A percentile compares a stretch with the other conserved stretches of the same genome.
Evolutionary conservation across 176 grass and related monocot species (phyloP).

Genomic region (Poa pratensis): DNA sequence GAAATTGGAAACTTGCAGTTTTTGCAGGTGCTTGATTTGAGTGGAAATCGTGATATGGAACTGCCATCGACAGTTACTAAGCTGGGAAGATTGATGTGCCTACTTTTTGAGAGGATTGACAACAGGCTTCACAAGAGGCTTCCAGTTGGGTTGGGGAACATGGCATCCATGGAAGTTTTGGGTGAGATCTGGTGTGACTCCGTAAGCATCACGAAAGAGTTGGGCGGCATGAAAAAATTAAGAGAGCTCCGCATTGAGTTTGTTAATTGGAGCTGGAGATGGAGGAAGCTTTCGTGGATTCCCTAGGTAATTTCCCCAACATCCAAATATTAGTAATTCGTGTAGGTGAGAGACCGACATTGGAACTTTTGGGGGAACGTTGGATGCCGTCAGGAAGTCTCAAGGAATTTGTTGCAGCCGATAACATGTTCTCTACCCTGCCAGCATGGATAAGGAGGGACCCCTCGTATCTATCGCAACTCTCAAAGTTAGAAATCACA

Average conservation of each 20-base stretch:
- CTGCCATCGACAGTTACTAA: background rate
- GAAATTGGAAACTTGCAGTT: too few relatives aligned
- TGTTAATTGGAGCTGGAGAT: fast-evolving
- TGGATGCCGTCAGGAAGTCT: background rate
- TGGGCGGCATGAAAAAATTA: background rate
- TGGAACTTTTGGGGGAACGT: background rate
- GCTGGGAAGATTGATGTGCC: background rate
- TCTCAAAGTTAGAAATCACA: background rate
- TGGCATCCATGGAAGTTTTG: background rate
- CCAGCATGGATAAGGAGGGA: constrained; percentile 4
- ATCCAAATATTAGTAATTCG: too few relatives aligned
- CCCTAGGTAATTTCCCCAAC: too few relatives aligned
- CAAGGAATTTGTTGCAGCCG: too few relatives aligned
- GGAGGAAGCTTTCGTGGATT: too few relatives aligned
- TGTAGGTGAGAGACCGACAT: fast-evolving
- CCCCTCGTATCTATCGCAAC: background rate
- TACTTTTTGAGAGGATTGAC: fast-evolving
- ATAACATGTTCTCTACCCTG: background rate
- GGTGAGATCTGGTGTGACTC: background rate
- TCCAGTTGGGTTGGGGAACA: background rate
- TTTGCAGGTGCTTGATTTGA: background rate
- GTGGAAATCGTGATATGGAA: fast-evolving
- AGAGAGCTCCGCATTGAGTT: fast-evolving
- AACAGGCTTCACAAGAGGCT: fast-evolving
- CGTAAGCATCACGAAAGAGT: background rate